phyloP scores from a whole-genome alignment of 139 green algal genomes.

The Chlamydomonas sp. region DNA sequence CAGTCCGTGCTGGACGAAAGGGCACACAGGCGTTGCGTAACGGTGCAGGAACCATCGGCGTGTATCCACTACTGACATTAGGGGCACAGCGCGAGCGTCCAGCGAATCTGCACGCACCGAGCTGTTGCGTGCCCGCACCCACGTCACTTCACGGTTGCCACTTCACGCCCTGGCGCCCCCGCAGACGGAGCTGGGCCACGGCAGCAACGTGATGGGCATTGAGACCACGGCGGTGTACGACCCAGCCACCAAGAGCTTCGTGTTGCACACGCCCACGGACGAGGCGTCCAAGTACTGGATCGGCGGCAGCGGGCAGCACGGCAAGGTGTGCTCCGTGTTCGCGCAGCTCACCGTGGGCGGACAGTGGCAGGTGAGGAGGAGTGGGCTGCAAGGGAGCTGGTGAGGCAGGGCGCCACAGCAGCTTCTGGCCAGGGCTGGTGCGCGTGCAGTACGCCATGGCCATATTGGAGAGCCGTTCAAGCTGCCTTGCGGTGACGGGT shows the following conservation, averaged over 20 bases:
- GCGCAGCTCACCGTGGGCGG: conserved; percentile 84
- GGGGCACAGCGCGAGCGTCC: too few relatives aligned
- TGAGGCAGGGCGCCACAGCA: background rate
- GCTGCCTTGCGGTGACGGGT: too few relatives aligned
- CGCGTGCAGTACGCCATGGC: background rate
- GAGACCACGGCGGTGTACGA: conserved; percentile 87
- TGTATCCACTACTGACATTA: too few relatives aligned
- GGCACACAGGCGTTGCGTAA: too few relatives aligned
- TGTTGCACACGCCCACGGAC: conserved; percentile 89
- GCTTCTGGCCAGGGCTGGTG: too few relatives aligned
- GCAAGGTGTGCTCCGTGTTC: conserved; percentile 82
- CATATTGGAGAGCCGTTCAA: background rate
- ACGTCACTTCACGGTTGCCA: background rate
- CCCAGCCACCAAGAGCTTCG: conserved; percentile 69
- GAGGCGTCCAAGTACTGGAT: conserved; percentile 69
- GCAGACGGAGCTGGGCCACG: conserved; percentile 79
- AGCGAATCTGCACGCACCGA: too few relatives aligned
- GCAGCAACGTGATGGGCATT: conserved; percentile 93
- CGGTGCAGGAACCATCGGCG: too few relatives aligned
- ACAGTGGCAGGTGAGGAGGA: conserved; percentile 50
- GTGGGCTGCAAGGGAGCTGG: background rate
- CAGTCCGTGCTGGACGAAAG: too few relatives aligned
- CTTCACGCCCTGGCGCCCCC: background rate
- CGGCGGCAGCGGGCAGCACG: conserved; percentile 65
- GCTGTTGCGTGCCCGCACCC: too few relatives aligned